phyloP scores from a whole-genome alignment of 1,284 basidiomycete genomes.

The Trichosporon ovoides region DNA sequence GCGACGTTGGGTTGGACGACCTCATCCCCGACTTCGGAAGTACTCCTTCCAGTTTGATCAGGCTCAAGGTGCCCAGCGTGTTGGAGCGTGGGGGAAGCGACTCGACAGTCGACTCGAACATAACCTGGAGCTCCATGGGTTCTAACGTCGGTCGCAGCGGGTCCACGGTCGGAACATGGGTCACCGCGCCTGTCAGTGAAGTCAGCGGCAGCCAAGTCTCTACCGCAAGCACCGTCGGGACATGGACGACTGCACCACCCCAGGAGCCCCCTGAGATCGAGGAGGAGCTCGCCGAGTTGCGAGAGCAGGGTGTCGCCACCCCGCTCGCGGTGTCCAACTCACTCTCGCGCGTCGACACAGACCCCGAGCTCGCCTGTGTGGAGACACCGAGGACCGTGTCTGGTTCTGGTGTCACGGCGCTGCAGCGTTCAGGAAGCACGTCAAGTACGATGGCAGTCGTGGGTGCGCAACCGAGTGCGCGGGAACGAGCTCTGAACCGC shows the following conservation, averaged over 20 bases:
- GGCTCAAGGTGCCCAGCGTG: background rate
- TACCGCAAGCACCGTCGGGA: background rate
- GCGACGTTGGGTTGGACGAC: background rate
- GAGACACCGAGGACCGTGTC: background rate
- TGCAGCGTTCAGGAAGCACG: background rate
- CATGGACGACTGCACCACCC: background rate
- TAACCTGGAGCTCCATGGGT: background rate
- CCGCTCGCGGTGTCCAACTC: background rate
- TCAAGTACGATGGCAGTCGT: background rate
- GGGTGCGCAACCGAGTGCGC: background rate
- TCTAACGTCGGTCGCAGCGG: background rate
- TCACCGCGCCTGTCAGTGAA: background rate
- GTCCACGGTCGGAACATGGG: background rate
- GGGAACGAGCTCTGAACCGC: background rate
- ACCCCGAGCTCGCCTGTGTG: background rate
- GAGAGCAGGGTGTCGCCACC: background rate
- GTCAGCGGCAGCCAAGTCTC: background rate
- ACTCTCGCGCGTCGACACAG: background rate
- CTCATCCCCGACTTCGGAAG: conserved; percentile 2
- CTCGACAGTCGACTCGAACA: background rate
- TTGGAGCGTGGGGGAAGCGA: background rate
- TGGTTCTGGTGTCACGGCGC: background rate
- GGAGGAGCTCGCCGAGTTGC: background rate
- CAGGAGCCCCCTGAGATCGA: background rate
- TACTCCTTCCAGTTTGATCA: background rate